Percentiles rank a stretch among this genome's conserved stretches.
phyloP scores from a whole-genome alignment of 106 monocot genomes.

The Hemerocallis citrina region DNA sequence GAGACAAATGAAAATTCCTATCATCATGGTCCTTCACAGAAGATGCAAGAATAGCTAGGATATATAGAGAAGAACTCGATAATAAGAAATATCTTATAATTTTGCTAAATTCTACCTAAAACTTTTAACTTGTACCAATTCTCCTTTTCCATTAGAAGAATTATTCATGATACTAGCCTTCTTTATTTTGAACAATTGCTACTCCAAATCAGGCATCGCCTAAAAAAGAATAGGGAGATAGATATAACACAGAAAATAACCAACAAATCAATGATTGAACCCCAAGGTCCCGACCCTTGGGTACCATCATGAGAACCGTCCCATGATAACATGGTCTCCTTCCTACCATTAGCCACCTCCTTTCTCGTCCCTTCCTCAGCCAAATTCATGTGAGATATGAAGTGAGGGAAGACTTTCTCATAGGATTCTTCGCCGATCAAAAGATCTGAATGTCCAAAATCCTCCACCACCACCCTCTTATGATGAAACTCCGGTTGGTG shows the following conservation, averaged over 20 bases:
- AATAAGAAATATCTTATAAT: no score
- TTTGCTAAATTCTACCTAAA: no score
- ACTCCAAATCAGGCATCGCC: background rate
- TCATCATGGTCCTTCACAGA: no score
- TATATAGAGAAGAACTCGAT: no score
- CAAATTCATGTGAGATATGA: conserved; percentile 22
- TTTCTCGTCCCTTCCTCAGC: conserved; percentile 16
- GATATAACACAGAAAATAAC: background rate
- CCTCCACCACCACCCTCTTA: conserved; percentile 28
- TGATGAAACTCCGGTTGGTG: conserved; percentile 28
- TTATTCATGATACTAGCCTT: no score
- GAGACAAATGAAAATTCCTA: no score
- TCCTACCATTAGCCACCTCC: background rate
- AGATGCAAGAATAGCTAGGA: no score
- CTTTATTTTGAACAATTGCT: no score
- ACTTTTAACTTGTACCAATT: no score
- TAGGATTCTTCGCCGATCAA: conserved; percentile 26
- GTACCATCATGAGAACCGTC: conserved; percentile 13
- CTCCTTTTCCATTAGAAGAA: no score
- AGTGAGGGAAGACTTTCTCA: conserved; percentile 27
- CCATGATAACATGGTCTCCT: conserved; percentile 9
- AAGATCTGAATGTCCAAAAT: conserved; percentile 37
- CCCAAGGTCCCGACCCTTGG: background rate
- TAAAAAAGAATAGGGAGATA: background rate
- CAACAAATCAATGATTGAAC: background rate